These are phyloP conservation scores for Carex kokanica DNA, from an alignment of 176 grass and related monocot genomes.

Conservation along the genomic window DNA sequence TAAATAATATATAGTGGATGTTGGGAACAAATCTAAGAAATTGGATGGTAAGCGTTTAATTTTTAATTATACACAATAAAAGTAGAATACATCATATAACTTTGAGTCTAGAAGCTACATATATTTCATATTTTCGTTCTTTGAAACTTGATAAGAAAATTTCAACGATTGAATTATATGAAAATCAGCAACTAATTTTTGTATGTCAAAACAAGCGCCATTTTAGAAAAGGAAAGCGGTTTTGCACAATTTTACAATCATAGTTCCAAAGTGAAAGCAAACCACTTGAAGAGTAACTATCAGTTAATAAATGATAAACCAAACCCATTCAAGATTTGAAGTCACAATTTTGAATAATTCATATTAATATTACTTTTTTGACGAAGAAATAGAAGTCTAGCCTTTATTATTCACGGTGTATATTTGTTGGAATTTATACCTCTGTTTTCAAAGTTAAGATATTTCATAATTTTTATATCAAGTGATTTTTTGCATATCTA, in stretches of 20 bases:
- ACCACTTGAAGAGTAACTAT: neutral
- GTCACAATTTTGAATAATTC: neutral
- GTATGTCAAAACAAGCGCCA: neutral
- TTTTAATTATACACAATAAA: neutral
- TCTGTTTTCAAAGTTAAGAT: no score
- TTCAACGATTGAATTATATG: neutral
- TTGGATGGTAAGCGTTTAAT: neutral
- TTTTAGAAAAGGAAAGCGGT: neutral
- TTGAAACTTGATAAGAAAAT: neutral
- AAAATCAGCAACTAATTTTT: neutral
- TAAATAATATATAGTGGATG: neutral
- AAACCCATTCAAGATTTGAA: neutral
- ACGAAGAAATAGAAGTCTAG: no score
- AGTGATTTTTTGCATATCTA: no score
- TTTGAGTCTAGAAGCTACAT: neutral
- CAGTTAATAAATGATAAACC: neutral
- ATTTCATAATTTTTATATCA: no score
- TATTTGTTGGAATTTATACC: no score
- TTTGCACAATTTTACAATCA: neutral
- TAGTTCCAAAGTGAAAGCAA: neutral
- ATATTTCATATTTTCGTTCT: neutral
- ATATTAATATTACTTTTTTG: neutral
- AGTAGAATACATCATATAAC: no score
- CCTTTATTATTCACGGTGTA: no score
- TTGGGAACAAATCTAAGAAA: neutral